Evolutionary conservation across 2,329 filamentous ascomycete genomes (phyloP).

Genomic region (Zasmidium citrigriseum): DNA sequence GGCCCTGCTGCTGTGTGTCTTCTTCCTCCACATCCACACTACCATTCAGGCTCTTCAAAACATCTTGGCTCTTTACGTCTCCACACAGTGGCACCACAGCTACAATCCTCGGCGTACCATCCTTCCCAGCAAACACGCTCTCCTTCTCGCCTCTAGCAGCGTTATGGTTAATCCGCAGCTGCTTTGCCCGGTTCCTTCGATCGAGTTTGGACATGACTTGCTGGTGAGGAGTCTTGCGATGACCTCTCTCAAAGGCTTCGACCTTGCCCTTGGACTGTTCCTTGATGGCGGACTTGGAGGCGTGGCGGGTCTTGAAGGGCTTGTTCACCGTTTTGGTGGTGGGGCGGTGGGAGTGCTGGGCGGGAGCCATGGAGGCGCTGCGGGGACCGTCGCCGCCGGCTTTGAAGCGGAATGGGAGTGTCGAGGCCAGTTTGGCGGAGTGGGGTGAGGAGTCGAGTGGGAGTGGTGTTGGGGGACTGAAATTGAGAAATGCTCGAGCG

Average conservation of each 20-base stretch:
- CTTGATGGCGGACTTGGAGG: slow-evolving; percentile 83
- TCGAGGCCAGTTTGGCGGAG: slow-evolving; percentile 24
- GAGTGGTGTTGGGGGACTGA: not conserved
- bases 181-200: slow-evolving; percentile 90
- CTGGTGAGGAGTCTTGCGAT: slow-evolving; percentile 87
- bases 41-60: slow-evolving; percentile 70
- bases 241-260: slow-evolving; percentile 60
- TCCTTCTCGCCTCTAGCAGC: slow-evolving; percentile 77
- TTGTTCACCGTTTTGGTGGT: slow-evolving; percentile 90
- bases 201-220: slow-evolving; percentile 98
- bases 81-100: slow-evolving; percentile 82
- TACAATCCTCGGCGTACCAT: slow-evolving; percentile 84
- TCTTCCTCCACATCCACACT: slow-evolving; percentile 78
- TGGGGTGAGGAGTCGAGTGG: not conserved
- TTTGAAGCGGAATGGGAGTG: slow-evolving; percentile 78
- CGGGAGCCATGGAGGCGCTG: slow-evolving; percentile 45
- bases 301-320: slow-evolving; percentile 87
- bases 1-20: slow-evolving; percentile 57
- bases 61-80: slow-evolving; percentile 67
- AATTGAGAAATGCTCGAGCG: not conserved
- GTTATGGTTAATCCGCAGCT: slow-evolving; percentile 81
- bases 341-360: slow-evolving; percentile 79
- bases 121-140: slow-evolving; percentile 79
- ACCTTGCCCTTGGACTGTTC: slow-evolving; percentile 86
- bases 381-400: slow-evolving; percentile 57